Percentiles rank a stretch among this genome's conserved stretches.
Conservation (phyloP, 371 early-diverging fungal genomes). For the Phascolomyces articulosus region DNA sequence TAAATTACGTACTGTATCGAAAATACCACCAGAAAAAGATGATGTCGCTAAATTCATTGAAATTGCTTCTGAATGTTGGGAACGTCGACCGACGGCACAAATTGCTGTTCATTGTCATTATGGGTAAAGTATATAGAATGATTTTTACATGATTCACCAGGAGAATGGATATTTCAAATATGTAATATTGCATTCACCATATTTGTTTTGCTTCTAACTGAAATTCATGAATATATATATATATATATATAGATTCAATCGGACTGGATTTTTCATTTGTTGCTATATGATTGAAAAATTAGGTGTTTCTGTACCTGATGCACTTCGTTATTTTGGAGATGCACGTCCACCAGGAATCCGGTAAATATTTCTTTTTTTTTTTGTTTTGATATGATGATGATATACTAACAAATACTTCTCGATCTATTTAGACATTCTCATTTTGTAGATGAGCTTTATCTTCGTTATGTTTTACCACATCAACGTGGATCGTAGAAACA, state of each 20-base stretch:
- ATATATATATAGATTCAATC: conserved; percentile 49
- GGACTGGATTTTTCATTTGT: conserved; percentile 75
- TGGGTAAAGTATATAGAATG: conserved; percentile 44
- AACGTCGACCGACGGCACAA: conserved; percentile 60
- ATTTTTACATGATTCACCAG: not conserved
- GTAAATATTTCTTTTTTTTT: too few relatives aligned
- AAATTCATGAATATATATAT: too few relatives aligned
- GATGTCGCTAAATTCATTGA: conserved; percentile 62
- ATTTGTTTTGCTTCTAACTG: too few relatives aligned
- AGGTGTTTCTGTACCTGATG: conserved; percentile 61
- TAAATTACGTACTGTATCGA: conserved; percentile 68
- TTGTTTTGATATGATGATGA: not conserved
- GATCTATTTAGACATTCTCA: conserved; percentile 55
- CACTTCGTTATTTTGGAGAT: conserved; percentile 59
- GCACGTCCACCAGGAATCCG: conserved; percentile 72
- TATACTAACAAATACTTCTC: not conserved
- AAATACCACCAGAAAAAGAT: conserved; percentile 65
- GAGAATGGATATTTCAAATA: too few relatives aligned
- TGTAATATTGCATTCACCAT: too few relatives aligned
- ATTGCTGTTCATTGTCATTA: conserved; percentile 81
- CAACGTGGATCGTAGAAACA: conserved; percentile 7
- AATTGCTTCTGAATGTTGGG: conserved; percentile 58
- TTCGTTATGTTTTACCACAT: conserved; percentile 55
- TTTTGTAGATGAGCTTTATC: conserved; percentile 67
- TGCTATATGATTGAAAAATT: conserved; percentile 68